These are phyloP conservation scores for Clonostachys rosea DNA, from an alignment of 2,329 filamentous ascomycete genomes.

Conservation along the genomic window DNA sequence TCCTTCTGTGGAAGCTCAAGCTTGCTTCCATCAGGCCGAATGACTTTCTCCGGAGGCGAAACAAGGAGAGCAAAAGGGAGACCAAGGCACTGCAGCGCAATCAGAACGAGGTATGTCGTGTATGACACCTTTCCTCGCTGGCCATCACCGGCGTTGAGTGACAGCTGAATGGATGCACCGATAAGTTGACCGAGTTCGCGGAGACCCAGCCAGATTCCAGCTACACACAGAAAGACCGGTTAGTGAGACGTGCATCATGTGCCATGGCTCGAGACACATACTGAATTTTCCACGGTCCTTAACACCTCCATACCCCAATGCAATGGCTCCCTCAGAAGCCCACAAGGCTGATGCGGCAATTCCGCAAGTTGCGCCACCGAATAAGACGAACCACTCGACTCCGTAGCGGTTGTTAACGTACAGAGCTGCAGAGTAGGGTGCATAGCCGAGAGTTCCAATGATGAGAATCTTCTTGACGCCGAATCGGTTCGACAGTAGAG, in stretches of 20 bases:
- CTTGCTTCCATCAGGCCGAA: constrained; percentile 15
- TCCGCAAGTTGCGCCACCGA: constrained; percentile 43
- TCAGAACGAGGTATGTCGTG: constrained; percentile 18
- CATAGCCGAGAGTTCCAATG: constrained; percentile 41
- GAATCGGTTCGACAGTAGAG: constrained; percentile 41
- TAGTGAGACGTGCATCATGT: not conserved
- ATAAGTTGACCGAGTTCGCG: constrained; percentile 48
- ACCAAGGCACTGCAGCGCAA: constrained; percentile 17
- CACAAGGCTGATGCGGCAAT: constrained; percentile 45
- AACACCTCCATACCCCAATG: constrained; percentile 41
- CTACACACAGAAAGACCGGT: constrained; percentile 6
- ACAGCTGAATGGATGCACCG: constrained; percentile 44
- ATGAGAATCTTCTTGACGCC: constrained; percentile 39
- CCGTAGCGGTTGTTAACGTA: constrained; percentile 48
- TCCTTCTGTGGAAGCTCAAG: constrained; percentile 15
- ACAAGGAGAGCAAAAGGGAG: constrained; percentile 16
- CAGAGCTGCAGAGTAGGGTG: constrained; percentile 38
- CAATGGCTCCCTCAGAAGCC: constrained; percentile 45
- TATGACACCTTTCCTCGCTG: constrained; percentile 19
- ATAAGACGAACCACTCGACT: constrained; percentile 44
- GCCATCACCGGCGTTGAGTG: constrained; percentile 36
- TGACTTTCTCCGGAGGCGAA: constrained; percentile 17
- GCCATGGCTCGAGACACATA: constrained; percentile 3
- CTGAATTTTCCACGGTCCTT: constrained; percentile 37
- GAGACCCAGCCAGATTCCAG: constrained; percentile 48